Evolutionary conservation across 345 rosid species (phyloP), one percentile per base, ranked within the genome.

Genomic region (Linum trigynum): DNA sequence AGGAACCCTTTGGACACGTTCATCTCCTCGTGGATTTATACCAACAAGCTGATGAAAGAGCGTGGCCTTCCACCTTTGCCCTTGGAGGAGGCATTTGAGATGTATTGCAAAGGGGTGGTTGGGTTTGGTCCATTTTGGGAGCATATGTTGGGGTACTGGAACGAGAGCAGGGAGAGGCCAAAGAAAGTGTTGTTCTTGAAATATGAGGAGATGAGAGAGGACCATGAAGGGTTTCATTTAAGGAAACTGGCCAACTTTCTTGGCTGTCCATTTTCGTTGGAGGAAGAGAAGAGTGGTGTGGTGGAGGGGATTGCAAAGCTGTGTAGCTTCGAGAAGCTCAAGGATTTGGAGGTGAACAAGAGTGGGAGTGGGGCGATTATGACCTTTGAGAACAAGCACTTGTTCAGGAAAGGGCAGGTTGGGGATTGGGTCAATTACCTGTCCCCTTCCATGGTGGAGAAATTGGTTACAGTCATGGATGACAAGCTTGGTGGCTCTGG

Each of bases 61-160:
- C 41, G 70, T 4, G 61, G 5, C 3, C 36, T 38, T 39, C 70
- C 73, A 1, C 67, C 68, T 6, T 16, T 82, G 23, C 15, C 71
- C 1, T 55, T 84, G 5, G 83, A 80, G 11, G 84, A 84, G 68
- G 77, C 71, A 3, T 82, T 84, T 66, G 69, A 80, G 14, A 60
- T 65, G 73, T 84, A 74, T n/a, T 84, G 78, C 41, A 42, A 55
- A 0, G 89, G 89, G 4, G 70, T 78, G 42, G 57, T 73, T 35
- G 82, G 73, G 41, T 80, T 67, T 55, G 89, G 86, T 0, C 86
- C 85, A 0, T 85, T 82, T 57, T 79, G 79, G 81, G 79, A 82
- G 17, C 85, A 85, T 41, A 76, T 78, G 79, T 62, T 80, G 65
- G 85, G 89, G 55, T 82, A 78, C 62, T 82, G 81, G 79, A 75